Evolutionary conservation across 495 filamentous ascomycete genomes (phyloP), one percentile per base, ranked within the genome.

Genomic region (Apodospora peruviana): DNA sequence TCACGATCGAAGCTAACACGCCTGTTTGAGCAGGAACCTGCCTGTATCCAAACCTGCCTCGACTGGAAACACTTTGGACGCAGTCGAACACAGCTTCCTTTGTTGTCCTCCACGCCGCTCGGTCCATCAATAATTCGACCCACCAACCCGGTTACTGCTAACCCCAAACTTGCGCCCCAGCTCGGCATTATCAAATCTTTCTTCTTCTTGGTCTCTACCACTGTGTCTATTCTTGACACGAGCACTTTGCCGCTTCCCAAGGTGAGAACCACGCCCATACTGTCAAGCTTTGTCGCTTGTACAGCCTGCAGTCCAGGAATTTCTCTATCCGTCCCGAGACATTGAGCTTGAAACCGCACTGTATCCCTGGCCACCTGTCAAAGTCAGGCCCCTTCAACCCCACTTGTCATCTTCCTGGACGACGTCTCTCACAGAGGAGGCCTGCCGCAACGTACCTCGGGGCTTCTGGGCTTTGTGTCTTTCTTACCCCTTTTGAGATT

Each of bases 61-160:
- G 35, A 23, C 49, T 27, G 41, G 46, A 51, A 59, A 55, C 57
- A 46, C 50, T 35, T 35, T 34, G 40, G 44, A 38, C 41, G 27
- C 47, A 35, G 24, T 38, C 53, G 52, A 48, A 43, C 38, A 54
- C 60, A 48, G n/a, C 49, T 42, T 58, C 45, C 62, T 61, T 63
- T 61, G 57, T 65, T 50, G 43, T 24, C 38, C 27, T n/a, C 16
- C 49, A 27, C 41, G 41, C 44, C 39, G 29, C 27, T 23, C 47
- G 40, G 36, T 38, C 52, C 53, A 42, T 50, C 50, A 43, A 56
- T 27, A 9, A 10, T 38, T 38, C 21, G 29, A 44, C 16, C 34
- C 17, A 34, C 24, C 11, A 7, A 5, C 5, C 42, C 16, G 16
- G 5, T 5, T n/a, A 8, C 16, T 38, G 36, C 5, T 32, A 32